A percentile compares a stretch with the other conserved stretches of the same genome.
Conservation (phyloP, 139 green algal genomes). For the Chlamydomonas sphaeroides region DNA sequence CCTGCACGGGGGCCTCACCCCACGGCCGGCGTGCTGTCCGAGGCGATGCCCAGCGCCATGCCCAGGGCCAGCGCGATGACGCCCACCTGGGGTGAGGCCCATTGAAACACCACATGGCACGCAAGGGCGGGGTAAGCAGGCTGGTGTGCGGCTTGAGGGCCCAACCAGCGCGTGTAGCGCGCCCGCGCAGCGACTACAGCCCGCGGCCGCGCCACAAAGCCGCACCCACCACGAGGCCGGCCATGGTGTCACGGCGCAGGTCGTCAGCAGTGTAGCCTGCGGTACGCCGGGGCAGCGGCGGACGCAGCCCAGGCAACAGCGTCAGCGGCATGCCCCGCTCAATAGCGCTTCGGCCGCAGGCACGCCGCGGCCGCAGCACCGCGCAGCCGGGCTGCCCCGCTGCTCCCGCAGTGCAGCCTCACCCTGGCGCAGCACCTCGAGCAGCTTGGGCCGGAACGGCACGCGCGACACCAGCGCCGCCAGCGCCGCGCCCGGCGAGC, state of each 20-base stretch:
- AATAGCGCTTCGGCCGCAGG: too few species aligned
- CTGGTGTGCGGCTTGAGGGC: too few species aligned
- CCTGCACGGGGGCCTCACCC: not conserved
- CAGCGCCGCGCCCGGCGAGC: too few species aligned
- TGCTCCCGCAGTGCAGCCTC: too few species aligned
- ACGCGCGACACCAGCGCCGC: not conserved
- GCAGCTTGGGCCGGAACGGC: slow-evolving; percentile 47
- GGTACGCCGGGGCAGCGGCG: too few species aligned
- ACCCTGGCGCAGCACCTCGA: slow-evolving; percentile 33
- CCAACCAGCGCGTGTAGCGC: too few species aligned
- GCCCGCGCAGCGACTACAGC: too few species aligned
- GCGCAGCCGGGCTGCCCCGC: too few species aligned
- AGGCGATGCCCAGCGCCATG: slow-evolving; percentile 57
- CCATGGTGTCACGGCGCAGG: slow-evolving; percentile 14
- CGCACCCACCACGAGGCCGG: slow-evolving; percentile 21
- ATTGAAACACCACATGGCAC: not conserved
- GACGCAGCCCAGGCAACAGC: too few species aligned
- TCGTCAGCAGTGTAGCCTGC: slow-evolving; percentile 30
- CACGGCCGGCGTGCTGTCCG: slow-evolving; percentile 42
- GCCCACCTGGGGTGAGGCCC: slow-evolving; percentile 30
- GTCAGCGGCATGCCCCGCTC: too few species aligned
- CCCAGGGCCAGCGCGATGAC: slow-evolving; percentile 51
- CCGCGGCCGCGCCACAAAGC: too few species aligned
- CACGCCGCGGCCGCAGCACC: too few species aligned
- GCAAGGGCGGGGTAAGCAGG: not conserved